Percentiles rank a stretch among this genome's conserved stretches.
Evolutionary conservation across 2,329 filamentous ascomycete species (phyloP).

Genomic region (Plectosphaerella cucumerina): DNA sequence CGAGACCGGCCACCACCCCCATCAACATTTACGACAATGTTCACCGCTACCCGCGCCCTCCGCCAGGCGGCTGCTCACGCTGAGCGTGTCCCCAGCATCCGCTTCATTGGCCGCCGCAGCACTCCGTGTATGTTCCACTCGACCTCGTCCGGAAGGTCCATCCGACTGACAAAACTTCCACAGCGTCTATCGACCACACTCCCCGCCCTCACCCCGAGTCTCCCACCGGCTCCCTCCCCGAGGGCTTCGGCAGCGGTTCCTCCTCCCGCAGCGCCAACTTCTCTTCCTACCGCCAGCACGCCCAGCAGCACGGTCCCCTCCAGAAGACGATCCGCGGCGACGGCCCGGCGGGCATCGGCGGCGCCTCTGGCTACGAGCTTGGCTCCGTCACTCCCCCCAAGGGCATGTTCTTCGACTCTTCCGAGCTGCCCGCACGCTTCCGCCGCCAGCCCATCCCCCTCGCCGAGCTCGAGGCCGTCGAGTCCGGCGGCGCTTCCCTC

Average conservation of each 20-base stretch:
- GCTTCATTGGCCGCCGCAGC: conserved; percentile 56
- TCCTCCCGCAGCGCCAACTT: conserved; percentile 56
- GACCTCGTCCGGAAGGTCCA: not conserved
- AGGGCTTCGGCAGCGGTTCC: conserved; percentile 35
- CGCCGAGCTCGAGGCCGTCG: conserved; percentile 91
- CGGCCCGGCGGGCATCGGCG: conserved; percentile 45
- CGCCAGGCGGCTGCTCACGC: conserved; percentile 56
- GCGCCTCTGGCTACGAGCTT: conserved; percentile 62
- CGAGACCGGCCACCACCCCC: not conserved
- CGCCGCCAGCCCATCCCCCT: conserved; percentile 67
- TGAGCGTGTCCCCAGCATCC: conserved; percentile 58
- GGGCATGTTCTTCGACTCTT: conserved; percentile 83
- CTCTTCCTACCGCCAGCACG: conserved; percentile 72
- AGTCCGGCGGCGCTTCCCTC: conserved; percentile 78
- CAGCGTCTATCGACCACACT: conserved; percentile 69
- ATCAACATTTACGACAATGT: conserved; percentile 34
- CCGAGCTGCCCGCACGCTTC: conserved; percentile 83
- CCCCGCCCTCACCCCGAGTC: conserved; percentile 71
- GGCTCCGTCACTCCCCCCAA: conserved; percentile 66
- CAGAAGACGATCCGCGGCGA: conserved; percentile 48
- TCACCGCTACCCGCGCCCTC: conserved; percentile 47
- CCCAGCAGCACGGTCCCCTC: conserved; percentile 74
- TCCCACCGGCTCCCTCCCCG: conserved; percentile 59
- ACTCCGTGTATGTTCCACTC: conserved; percentile 46
- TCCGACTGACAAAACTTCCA: conserved; percentile 2